These are phyloP conservation scores for Allantophomopsis cytisporea DNA, from an alignment of 2,329 filamentous ascomycete genomes.

Conservation along the genomic window DNA sequence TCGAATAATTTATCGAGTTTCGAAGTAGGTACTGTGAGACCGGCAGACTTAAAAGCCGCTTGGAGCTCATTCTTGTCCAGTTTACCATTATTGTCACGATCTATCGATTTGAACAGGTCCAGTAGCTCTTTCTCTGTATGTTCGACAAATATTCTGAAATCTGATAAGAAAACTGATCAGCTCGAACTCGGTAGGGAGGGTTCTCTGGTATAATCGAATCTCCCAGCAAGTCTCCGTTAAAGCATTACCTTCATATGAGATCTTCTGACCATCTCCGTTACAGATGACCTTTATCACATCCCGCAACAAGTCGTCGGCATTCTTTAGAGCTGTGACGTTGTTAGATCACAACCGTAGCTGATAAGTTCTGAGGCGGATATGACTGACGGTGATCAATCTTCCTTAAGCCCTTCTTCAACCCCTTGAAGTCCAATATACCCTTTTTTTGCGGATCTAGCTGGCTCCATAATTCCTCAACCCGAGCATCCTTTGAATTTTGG, in stretches of 20 bases:
- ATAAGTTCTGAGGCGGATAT: conserved; percentile 4
- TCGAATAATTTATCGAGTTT: conserved; percentile 77
- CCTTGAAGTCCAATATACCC: conserved; percentile 73
- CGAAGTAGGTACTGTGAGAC: conserved; percentile 62
- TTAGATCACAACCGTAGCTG: conserved; percentile 9
- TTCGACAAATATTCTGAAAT: conserved; percentile 82
- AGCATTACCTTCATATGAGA: conserved; percentile 69
- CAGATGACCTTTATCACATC: conserved; percentile 72
- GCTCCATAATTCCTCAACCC: conserved; percentile 74
- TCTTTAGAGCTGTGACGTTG: conserved; percentile 54
- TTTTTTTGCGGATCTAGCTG: conserved; percentile 64
- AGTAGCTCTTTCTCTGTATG: conserved; percentile 76
- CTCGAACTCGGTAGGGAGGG: conserved; percentile 2
- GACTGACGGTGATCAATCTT: conserved; percentile 83
- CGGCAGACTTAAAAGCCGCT: conserved; percentile 63
- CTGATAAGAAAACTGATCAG: conserved; percentile 27
- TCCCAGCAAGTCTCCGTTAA: conserved; percentile 2
- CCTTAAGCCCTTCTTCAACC: conserved; percentile 69
- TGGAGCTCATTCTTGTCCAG: conserved; percentile 79
- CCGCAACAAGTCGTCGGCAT: conserved; percentile 74
- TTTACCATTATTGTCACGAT: conserved; percentile 72
- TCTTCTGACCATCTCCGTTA: conserved; percentile 67
- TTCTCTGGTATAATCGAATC: conserved; percentile 1
- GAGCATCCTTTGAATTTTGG: conserved; percentile 64
- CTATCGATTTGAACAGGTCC: conserved; percentile 73